Conservation (phyloP, 345 rosid species). For the Kernera saxatilis region DNA sequence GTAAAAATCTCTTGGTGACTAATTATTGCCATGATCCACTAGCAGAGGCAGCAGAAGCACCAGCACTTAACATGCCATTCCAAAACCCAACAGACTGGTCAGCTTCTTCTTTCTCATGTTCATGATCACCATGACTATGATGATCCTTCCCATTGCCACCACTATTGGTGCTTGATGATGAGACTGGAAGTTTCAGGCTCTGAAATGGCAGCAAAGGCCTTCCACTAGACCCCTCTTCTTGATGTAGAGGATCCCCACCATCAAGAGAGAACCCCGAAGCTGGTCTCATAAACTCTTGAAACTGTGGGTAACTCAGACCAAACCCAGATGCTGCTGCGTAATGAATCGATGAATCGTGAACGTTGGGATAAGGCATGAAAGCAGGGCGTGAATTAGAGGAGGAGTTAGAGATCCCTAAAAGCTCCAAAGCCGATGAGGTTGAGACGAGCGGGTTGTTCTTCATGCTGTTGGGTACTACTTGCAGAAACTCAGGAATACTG, state of each 20-base stretch:
- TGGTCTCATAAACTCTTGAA: conserved; percentile 36
- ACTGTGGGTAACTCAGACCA: conserved; percentile 27
- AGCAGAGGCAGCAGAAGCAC: conserved; percentile 20
- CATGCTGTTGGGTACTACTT: conserved; percentile 21
- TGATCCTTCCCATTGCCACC: background rate
- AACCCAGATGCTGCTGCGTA: conserved; percentile 22
- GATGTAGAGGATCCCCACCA: conserved; percentile 19
- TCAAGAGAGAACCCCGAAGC: conserved; percentile 29
- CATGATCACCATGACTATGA: background rate
- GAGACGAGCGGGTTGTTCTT: conserved; percentile 29
- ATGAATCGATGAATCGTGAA: conserved; percentile 3
- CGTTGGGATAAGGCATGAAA: conserved; percentile 20
- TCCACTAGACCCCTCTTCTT: conserved; percentile 24
- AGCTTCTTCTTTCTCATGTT: conserved; percentile 20
- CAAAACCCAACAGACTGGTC: conserved; percentile 28
- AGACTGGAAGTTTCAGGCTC: conserved; percentile 25
- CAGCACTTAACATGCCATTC: conserved; percentile 30
- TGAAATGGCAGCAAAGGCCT: conserved; percentile 26
- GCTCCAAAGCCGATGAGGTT: conserved; percentile 52
- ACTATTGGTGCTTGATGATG: conserved; percentile 30
- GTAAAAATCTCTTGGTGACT: background rate
- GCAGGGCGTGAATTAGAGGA: conserved; percentile 9
- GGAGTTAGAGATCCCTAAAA: conserved; percentile 52
- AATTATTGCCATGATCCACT: conserved; percentile 27
- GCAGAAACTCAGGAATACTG: conserved; percentile 50